Evolutionary conservation across 768 basidiomycete genomes (phyloP).

Genomic region (Lactifluus pinguis): DNA sequence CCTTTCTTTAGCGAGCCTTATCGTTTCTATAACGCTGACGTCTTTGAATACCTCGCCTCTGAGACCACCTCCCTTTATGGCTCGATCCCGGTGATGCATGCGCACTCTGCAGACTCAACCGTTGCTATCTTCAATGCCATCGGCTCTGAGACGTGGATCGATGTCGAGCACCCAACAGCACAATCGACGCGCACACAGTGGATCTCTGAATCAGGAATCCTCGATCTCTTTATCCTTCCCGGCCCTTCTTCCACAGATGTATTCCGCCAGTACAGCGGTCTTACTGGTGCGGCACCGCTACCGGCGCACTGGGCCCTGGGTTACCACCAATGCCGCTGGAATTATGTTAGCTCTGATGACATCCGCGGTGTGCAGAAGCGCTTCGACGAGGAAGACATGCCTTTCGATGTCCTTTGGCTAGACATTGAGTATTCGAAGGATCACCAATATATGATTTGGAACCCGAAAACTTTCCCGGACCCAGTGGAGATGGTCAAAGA

Average conservation of each 20-base stretch:
- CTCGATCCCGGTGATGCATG: constrained; percentile 87
- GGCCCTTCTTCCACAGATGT: constrained; percentile 79
- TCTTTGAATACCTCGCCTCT: constrained; percentile 89
- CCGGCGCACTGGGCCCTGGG: constrained; percentile 88
- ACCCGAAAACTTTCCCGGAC: constrained; percentile 85
- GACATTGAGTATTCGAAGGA: constrained; percentile 94
- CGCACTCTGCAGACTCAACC: constrained; percentile 79
- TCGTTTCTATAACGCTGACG: constrained; percentile 89
- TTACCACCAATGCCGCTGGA: constrained; percentile 98
- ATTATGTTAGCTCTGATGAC: constrained; percentile 87
- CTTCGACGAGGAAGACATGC: constrained; percentile 93
- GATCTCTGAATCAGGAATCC: constrained; percentile 95
- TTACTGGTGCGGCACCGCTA: constrained; percentile 83
- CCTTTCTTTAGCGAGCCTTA: constrained; percentile 83
- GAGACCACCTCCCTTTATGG: constrained; percentile 81
- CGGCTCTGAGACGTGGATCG: constrained; percentile 92
- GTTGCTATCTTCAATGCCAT: constrained; percentile 86
- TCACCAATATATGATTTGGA: constrained; percentile 98
- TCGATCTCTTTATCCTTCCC: constrained; percentile 89
- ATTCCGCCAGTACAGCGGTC: constrained; percentile 73
- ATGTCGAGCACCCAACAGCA: constrained; percentile 61
- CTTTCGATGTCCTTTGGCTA: constrained; percentile 94
- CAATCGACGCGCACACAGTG: constrained; percentile 85
- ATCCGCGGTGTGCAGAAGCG: constrained; percentile 73
- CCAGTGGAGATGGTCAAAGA: constrained; percentile 90